Conservation (phyloP, 1,284 basidiomycete species). For the Pyrrhoderma noxium region DNA sequence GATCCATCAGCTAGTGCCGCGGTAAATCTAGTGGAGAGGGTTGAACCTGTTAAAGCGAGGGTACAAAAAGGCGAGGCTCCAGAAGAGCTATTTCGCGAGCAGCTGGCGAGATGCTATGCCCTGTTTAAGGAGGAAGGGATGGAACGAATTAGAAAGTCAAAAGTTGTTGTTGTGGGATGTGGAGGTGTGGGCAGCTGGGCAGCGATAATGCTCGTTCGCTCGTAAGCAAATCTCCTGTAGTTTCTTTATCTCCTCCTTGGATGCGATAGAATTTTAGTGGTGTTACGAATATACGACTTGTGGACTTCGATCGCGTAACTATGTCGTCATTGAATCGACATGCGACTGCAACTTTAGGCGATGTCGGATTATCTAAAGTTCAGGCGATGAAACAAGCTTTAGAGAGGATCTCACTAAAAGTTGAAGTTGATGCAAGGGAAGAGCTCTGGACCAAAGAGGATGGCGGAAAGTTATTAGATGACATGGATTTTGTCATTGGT, state of each 20-base stretch:
- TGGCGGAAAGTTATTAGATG: conserved; percentile 64
- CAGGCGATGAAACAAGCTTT: conserved; percentile 68
- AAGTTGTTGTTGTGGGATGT: conserved; percentile 87
- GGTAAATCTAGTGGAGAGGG: neutral
- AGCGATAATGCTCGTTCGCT: conserved; percentile 88
- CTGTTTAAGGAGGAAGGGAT: conserved; percentile 93
- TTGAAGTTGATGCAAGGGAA: conserved; percentile 74
- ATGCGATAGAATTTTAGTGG: conserved; percentile 40
- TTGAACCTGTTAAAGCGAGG: conserved; percentile 12
- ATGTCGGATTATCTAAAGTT: conserved; percentile 97
- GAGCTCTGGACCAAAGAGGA: conserved; percentile 81
- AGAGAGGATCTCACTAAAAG: conserved; percentile 62
- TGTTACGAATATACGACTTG: conserved; percentile 61
- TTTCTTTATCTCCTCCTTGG: neutral
- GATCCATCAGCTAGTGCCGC: too few relatives aligned
- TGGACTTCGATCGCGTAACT: conserved; percentile 93
- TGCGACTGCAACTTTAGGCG: conserved; percentile 83
- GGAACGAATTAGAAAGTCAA: conserved; percentile 66
- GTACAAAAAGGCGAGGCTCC: conserved; percentile 2
- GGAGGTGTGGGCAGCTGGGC: conserved; percentile 97
- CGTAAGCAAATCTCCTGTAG: conserved; percentile 42
- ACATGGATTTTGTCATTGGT: conserved; percentile 88
- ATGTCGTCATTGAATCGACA: conserved; percentile 91
- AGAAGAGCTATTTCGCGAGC: conserved; percentile 65
- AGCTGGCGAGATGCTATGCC: conserved; percentile 90